Evolutionary conservation across 1,139 yeast species (phyloP), one percentile per base, ranked within the genome.

Genomic region (Yamadazyma epiphylla): DNA sequence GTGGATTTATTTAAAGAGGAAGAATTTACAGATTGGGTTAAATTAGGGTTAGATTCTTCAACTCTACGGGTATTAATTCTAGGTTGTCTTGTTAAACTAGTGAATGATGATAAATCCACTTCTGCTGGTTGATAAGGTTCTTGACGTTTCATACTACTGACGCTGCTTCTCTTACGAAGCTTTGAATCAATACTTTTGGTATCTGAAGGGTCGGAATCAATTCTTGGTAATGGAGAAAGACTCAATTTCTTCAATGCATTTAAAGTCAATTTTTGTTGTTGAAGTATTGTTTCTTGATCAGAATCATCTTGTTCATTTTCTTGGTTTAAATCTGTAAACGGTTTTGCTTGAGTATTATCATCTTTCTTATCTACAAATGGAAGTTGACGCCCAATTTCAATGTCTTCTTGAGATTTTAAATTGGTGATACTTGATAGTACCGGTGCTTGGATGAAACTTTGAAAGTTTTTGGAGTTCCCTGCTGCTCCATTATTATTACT

Each of bases 51-150:
- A 14, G 12, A 4, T 5, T 27, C 11, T n/a, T 7, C 12, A 17
- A 27, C 15, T 7, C 19, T 5, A 4, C 24, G 25, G 15, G 13
- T 16, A 26, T 26, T 25, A 10, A 31, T 14, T 36, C 60, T 62
- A 15, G 70, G 69, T 42, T 68, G 74, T 30, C 74, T 52, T 4
- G 74, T 69, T 27, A 69, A 53, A 42, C 73, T 65, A 3, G 74
- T 67, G 50, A 68, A 67, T 12, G 71, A 56, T 5, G 71, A 61
- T 38, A 73, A 55, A 39, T 73, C 79, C 5, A 70, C 78, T 38
- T 71, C 74, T 1, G 79, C 78, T 0, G 78, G 78, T 32, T 67
- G 71, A 45, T 72, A 73, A 1, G 73, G 72, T 32, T 60, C 64
- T 5, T 17, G 20, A 10, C 20, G 20, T 17, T 17, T 17, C 10